These are phyloP conservation scores for Chrysoporthe deuterocubensis DNA, from an alignment of 2,329 filamentous ascomycete genomes.

Conservation along the genomic window DNA sequence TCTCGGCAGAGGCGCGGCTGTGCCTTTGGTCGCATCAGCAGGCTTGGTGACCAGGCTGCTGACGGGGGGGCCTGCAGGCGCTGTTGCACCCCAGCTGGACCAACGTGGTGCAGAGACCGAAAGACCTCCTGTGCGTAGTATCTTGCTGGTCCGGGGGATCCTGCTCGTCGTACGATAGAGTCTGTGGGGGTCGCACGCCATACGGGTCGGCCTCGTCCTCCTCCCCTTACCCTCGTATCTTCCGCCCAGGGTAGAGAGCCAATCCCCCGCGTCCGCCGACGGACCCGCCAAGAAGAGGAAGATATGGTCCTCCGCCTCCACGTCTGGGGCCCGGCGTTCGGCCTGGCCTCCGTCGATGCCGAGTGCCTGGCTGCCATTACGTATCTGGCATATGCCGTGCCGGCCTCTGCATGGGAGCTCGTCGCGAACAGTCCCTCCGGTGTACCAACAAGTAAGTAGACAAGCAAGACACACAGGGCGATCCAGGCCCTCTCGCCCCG, in stretches of 20 bases:
- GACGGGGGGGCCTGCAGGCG: too few species aligned
- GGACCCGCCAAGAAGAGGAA: not conserved
- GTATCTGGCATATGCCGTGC: slow-evolving; percentile 70
- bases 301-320: slow-evolving; percentile 71
- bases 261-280: not conserved
- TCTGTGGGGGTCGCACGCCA: slow-evolving; percentile 1
- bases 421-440: slow-evolving; percentile 72
- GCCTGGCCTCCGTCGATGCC: slow-evolving; percentile 85
- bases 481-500: not conserved
- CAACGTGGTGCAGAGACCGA: not conserved
- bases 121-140: not conserved
- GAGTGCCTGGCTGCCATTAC: slow-evolving; percentile 86
- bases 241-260: too few species aligned
- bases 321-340: slow-evolving; percentile 88
- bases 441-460: slow-evolving; percentile 70
- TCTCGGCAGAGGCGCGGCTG: not conserved
- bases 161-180: not conserved
- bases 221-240: not conserved
- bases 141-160: slow-evolving; percentile 1
- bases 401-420: slow-evolving; percentile 65
- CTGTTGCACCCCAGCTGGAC: too few species aligned
- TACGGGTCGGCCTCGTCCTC: not conserved
- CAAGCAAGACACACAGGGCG: not conserved
- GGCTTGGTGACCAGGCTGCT: too few species aligned
- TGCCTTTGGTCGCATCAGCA: not conserved